phyloP scores from a whole-genome alignment of 345 rosid species.

The Boechera divaricarpa region DNA sequence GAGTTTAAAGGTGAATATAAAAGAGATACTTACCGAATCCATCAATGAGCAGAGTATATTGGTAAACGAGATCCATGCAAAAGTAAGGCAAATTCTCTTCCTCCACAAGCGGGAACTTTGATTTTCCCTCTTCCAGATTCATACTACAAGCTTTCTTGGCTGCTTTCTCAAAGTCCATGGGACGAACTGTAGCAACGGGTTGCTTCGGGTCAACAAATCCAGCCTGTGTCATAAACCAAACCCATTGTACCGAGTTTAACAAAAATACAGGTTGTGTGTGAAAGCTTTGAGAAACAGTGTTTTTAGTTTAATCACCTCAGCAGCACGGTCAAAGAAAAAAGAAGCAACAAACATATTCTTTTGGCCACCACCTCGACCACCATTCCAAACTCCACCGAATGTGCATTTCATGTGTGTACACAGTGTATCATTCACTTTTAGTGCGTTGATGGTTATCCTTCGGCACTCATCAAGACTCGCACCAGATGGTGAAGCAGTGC shows the following conservation, averaged over 20 bases:
- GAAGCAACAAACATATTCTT: conserved; percentile 92
- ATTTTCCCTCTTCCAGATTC: conserved; percentile 66
- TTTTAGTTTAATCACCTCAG: conserved; percentile 66
- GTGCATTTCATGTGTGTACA: conserved; percentile 93
- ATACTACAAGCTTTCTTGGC: conserved; percentile 91
- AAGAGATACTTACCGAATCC: conserved; percentile 75
- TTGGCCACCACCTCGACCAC: conserved; percentile 99
- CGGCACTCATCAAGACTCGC: conserved; percentile 77
- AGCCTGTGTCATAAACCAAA: conserved; percentile 54
- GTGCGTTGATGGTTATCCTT: conserved; percentile 72
- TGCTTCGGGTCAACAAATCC: conserved; percentile 64
- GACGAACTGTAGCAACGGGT: conserved; percentile 81
- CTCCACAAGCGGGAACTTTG: conserved; percentile 55
- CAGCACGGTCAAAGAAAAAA: conserved; percentile 96
- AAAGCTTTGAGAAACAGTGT: background rate
- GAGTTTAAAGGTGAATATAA: background rate
- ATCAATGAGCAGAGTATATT: conserved; percentile 75
- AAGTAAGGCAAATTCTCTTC: conserved; percentile 68
- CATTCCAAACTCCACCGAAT: conserved; percentile 97
- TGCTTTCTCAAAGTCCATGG: conserved; percentile 72
- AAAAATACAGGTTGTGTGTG: conserved; percentile 1
- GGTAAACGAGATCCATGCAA: conserved; percentile 96
- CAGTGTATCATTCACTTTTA: conserved; percentile 77
- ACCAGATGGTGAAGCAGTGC: conserved; percentile 64
- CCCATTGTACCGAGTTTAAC: background rate